Conservation (phyloP, 352 stramenopile genomes). For the Phytophthora ramorum region DNA sequence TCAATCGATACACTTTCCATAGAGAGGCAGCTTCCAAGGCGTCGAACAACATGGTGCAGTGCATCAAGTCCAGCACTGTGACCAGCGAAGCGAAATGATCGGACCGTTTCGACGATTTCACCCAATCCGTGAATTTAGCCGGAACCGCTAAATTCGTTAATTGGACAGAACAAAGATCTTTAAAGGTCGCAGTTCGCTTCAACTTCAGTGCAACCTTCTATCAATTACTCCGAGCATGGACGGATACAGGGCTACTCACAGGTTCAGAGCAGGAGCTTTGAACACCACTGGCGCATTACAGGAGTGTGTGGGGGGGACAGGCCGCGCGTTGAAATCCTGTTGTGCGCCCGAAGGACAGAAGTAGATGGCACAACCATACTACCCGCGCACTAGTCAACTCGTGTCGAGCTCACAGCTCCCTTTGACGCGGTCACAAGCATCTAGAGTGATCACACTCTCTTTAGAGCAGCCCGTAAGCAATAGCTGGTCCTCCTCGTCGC, state of each 20-base stretch:
- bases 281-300: background rate
- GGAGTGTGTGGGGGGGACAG: background rate
- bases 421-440: background rate
- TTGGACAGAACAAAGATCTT: conserved; percentile 27
- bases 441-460: background rate
- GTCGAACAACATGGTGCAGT: conserved; percentile 6
- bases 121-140: conserved; percentile 13
- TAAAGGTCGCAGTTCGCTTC: conserved; percentile 23
- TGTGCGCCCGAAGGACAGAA: background rate
- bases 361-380: background rate
- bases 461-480: background rate
- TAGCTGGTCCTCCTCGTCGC: too few relatives aligned
- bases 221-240: conserved; percentile 15
- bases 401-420: conserved; percentile 1
- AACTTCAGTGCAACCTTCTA: conserved; percentile 25
- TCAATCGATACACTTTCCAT: conserved; percentile 12
- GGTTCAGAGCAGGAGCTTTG: conserved; percentile 21
- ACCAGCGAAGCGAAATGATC: conserved; percentile 8
- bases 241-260: conserved; percentile 25
- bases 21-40: conserved; percentile 9
- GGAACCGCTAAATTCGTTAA: conserved; percentile 10
- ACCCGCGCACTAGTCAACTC: background rate
- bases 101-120: background rate
- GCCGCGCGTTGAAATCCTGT: conserved; percentile 12
- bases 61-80: conserved; percentile 6